Percentiles rank a stretch among this genome's conserved stretches.
phyloP scores from a whole-genome alignment of 2,329 filamentous ascomycete species.

The Harringtonia lauricola region DNA sequence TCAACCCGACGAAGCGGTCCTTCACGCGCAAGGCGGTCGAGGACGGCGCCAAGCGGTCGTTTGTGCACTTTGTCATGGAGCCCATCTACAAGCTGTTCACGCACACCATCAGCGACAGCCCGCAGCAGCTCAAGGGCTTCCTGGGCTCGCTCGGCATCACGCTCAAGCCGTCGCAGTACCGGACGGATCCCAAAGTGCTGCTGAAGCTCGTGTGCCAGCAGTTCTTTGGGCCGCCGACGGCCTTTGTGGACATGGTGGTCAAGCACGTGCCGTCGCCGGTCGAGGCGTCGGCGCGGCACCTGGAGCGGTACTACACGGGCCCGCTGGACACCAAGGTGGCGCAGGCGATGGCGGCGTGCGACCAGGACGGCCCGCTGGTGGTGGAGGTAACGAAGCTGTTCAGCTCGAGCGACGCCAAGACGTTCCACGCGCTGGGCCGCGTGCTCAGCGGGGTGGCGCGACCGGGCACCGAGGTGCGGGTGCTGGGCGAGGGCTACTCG shows the following conservation, averaged over 20 bases:
- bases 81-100: slow-evolving; percentile 97
- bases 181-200: slow-evolving; percentile 77
- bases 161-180: slow-evolving; percentile 88
- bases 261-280: slow-evolving; percentile 80
- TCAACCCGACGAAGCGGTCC: slow-evolving; percentile 78
- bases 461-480: slow-evolving; percentile 72
- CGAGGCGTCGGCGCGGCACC: slow-evolving; percentile 62
- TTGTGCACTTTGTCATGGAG: slow-evolving; percentile 90
- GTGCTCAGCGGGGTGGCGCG: slow-evolving; percentile 86
- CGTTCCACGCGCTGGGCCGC: slow-evolving; percentile 80
- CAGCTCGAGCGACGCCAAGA: slow-evolving; percentile 79
- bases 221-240: slow-evolving; percentile 83
- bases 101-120: slow-evolving; percentile 84
- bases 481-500: slow-evolving; percentile 91
- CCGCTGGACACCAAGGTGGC: slow-evolving; percentile 75
- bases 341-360: slow-evolving; percentile 67
- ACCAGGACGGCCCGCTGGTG: slow-evolving; percentile 85
- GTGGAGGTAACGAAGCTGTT: slow-evolving; percentile 90
- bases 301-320: slow-evolving; percentile 87
- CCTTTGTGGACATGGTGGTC: slow-evolving; percentile 93
- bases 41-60: slow-evolving; percentile 69
- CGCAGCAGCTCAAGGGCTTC: slow-evolving; percentile 71
- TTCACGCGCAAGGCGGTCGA: slow-evolving; percentile 85
- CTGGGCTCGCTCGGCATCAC: slow-evolving; percentile 69
- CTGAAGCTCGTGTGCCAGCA: slow-evolving; percentile 85